Evolutionary conservation across 768 basidiomycete species (phyloP).

Genomic region (Austroboletus eburneus): DNA sequence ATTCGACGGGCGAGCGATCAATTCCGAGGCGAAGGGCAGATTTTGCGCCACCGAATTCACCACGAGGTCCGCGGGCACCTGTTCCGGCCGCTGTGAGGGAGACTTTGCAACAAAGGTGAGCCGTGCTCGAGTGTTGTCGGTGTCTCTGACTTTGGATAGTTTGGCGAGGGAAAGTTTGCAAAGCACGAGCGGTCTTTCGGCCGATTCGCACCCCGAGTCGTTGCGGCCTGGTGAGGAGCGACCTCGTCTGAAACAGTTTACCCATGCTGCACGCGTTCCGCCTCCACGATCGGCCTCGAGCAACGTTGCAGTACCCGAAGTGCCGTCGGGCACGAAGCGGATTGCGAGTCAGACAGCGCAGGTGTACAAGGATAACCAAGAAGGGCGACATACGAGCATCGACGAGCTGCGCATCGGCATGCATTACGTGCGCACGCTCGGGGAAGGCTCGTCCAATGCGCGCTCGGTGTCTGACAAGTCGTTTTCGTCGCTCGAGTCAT

Average conservation of each 20-base stretch:
- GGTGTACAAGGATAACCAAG: constrained; percentile 41
- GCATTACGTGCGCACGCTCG: constrained; percentile 67
- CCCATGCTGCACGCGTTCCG: constrained; percentile 61
- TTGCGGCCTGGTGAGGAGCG: constrained; percentile 33
- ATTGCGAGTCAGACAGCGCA: constrained; percentile 65
- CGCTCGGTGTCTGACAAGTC: constrained; percentile 41
- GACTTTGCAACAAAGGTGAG: constrained; percentile 25
- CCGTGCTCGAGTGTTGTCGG: background rate
- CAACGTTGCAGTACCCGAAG: constrained; percentile 16
- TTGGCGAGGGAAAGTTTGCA: constrained; percentile 51
- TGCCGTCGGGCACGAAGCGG: constrained; percentile 32
- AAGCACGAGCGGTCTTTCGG: constrained; percentile 37
- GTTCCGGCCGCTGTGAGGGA: constrained; percentile 18
- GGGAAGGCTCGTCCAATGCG: constrained; percentile 41
- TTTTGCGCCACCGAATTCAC: constrained; percentile 59
- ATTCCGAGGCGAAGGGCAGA: constrained; percentile 66
- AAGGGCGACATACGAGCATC: constrained; percentile 38
- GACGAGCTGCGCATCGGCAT: constrained; percentile 70
- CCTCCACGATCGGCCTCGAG: constrained; percentile 45
- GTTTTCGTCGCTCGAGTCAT: constrained; percentile 62
- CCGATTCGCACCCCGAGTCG: constrained; percentile 30
- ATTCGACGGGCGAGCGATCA: constrained; percentile 60
- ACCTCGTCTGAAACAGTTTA: constrained; percentile 70
- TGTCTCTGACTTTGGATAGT: constrained; percentile 26
- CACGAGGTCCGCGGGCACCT: constrained; percentile 31